Evolutionary conservation across 306 rosid genomes (phyloP), one percentile per base, ranked within the genome.

Genomic region (Elaeagnus macrophylla): DNA sequence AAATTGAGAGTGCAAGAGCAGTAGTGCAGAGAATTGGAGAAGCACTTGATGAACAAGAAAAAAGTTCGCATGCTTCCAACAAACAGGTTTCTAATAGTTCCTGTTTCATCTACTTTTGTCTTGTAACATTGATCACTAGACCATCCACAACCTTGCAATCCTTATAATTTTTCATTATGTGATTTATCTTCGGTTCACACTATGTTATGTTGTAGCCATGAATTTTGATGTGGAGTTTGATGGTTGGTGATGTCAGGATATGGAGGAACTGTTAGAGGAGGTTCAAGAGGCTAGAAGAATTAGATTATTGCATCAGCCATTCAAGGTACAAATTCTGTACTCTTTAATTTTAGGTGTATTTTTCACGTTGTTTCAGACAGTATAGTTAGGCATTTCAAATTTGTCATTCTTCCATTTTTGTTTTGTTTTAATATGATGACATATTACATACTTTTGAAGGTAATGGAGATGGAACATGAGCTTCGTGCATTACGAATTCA

Each of bases 271-370:
- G 12, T 62, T 80, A 41, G 95, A 84, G 71, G 95, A 83, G 81
- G 94, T 91, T 80, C 97, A 91, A 68, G 94, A 91, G 68, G 91
- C 89, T 43, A 78, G 95, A 68, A 86, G 94, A 86, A 91, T 91
- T 67, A 81, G 67, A 74, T 62, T 80, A 62, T 59, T 86, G 79
- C 97, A 91, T 80, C 91, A 86, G 65, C 95, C 97, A 64, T 77
- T 77, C 89, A 86, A 91, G 94, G 97, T 90, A 53, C 44, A 43
- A 45, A 59, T 38, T 37, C 72, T 66, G 62, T 44, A 42, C 44
- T 36, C 16, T 46, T 51, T 49, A 47, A 37, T 14, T 19, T 53
- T 15, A 18, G 35, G 25, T 51, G 9, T 48, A 52, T 39, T n/a
- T 7, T 5, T 51, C 5, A 9, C 39, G 6, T 56, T 12, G 32